phyloP scores from a whole-genome alignment of 352 stramenopile species.

The Phytophthora sp. region DNA sequence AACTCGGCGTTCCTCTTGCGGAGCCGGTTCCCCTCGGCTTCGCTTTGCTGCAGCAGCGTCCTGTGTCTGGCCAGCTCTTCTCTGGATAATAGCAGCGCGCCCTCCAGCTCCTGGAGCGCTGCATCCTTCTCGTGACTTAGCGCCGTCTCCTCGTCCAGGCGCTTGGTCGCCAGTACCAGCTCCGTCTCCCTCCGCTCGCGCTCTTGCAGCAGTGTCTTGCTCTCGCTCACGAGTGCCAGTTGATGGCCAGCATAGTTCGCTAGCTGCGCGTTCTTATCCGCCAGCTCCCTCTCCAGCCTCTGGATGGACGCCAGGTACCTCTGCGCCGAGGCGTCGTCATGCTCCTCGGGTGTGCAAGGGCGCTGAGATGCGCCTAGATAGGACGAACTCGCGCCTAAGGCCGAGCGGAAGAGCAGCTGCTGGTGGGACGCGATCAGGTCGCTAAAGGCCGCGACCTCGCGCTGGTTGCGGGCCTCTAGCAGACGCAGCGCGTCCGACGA shows the following conservation, averaged over 20 bases:
- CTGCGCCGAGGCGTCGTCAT: conserved; percentile 40
- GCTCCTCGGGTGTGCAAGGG: conserved; percentile 15
- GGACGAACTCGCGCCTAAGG: conserved; percentile 24
- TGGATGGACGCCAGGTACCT: conserved; percentile 73
- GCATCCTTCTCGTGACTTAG: conserved; percentile 73
- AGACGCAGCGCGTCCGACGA: conserved; percentile 50
- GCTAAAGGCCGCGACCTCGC: conserved; percentile 61
- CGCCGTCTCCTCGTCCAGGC: conserved; percentile 66
- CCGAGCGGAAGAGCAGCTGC: conserved; percentile 63
- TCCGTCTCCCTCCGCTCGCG: conserved; percentile 65
- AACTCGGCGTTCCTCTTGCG: conserved; percentile 49
- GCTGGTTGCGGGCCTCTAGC: conserved; percentile 66
- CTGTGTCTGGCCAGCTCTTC: conserved; percentile 72
- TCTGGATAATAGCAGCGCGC: conserved; percentile 46
- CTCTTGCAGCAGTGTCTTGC: conserved; percentile 74
- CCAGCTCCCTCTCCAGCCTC: conserved; percentile 70
- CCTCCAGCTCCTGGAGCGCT: conserved; percentile 69
- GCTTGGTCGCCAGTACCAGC: conserved; percentile 60
- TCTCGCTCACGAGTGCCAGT: conserved; percentile 70
- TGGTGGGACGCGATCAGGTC: conserved; percentile 72
- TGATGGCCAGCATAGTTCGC: conserved; percentile 61
- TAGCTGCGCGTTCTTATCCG: conserved; percentile 67
- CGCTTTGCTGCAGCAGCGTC: conserved; percentile 54
- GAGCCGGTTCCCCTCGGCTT: conserved; percentile 50
- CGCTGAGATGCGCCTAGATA: conserved; percentile 27